Percentiles rank a stretch among this genome's conserved stretches.
phyloP scores from a whole-genome alignment of 345 rosid genomes.

The Punica granatum region DNA sequence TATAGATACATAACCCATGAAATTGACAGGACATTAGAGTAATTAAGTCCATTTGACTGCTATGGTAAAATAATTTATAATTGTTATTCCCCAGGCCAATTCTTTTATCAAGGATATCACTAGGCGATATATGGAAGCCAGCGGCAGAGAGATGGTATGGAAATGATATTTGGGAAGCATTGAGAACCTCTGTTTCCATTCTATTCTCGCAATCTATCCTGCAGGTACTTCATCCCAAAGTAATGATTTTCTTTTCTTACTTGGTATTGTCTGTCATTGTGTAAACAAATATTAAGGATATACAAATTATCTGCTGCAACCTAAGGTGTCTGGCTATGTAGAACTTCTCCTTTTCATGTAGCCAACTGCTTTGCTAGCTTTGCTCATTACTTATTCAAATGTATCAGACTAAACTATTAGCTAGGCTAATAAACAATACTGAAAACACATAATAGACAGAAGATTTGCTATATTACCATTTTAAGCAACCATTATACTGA shows the following conservation, averaged over 20 bases:
- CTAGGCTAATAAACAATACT: not conserved
- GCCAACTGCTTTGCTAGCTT: not conserved
- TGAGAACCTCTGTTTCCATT: slow-evolving; percentile 76
- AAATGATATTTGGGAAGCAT: slow-evolving; percentile 65
- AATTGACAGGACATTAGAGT: not conserved
- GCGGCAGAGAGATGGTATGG: slow-evolving; percentile 58
- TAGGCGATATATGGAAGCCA: slow-evolving; percentile 90
- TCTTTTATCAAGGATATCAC: slow-evolving; percentile 82
- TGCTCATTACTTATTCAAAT: not conserved
- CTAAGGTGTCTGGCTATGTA: not conserved
- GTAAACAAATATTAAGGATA: not conserved
- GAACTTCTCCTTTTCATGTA: not conserved
- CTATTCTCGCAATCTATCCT: slow-evolving; percentile 76
- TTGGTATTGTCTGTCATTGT: not conserved
- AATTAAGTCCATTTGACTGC: not conserved
- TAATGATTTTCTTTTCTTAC: not conserved
- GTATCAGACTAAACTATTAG: not conserved
- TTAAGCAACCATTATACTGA: not conserved
- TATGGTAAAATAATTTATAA: not conserved
- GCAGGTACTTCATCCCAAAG: slow-evolving; percentile 44
- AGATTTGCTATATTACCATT: not conserved
- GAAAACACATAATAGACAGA: not conserved
- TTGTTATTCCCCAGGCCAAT: slow-evolving; percentile 48
- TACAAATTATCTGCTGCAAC: not conserved
- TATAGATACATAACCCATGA: not conserved